phyloP scores from a whole-genome alignment of 2,329 filamentous ascomycete species.

The Orbilia blumenaviensis region DNA sequence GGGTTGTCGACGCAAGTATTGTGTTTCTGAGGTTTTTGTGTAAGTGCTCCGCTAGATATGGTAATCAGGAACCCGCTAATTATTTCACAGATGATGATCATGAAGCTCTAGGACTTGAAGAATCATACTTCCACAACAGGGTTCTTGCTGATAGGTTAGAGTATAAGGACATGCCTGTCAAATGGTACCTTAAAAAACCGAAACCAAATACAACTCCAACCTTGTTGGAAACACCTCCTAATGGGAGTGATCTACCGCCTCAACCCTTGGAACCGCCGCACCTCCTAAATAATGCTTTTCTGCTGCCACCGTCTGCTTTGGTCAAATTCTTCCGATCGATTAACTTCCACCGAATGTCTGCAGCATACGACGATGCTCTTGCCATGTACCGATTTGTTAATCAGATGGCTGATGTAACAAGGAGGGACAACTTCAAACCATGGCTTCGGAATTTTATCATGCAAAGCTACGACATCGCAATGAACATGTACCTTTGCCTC shows the following conservation, averaged over 20 bases:
- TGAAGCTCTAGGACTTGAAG: slow-evolving; percentile 71
- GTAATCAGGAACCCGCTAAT: slow-evolving; percentile 7
- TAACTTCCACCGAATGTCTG: slow-evolving; percentile 87
- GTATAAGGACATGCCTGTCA: slow-evolving; percentile 75
- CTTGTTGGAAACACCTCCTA: background rate
- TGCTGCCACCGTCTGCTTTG: slow-evolving; percentile 77
- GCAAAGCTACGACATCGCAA: slow-evolving; percentile 68
- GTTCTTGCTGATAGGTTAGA: slow-evolving; percentile 81
- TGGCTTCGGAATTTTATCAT: slow-evolving; percentile 52
- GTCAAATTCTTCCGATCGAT: slow-evolving; percentile 87
- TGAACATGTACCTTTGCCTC: slow-evolving; percentile 76
- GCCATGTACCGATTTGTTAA: slow-evolving; percentile 63
- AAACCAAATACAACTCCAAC: slow-evolving; percentile 21
- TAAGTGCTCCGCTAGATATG: slow-evolving; percentile 63
- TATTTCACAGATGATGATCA: slow-evolving; percentile 68
- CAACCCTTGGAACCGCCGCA: slow-evolving; percentile 67
- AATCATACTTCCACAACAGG: slow-evolving; percentile 76
- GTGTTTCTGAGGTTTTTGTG: slow-evolving; percentile 77
- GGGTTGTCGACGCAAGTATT: slow-evolving; percentile 79
- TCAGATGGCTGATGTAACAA: slow-evolving; percentile 63
- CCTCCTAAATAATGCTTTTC: slow-evolving; percentile 79
- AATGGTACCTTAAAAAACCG: slow-evolving; percentile 72
- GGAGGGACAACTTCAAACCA: slow-evolving; percentile 36
- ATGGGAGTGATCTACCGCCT: slow-evolving; percentile 60
- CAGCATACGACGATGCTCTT: slow-evolving; percentile 75